These are phyloP conservation scores for Hymenoscyphus infarciens DNA, from an alignment of 2,329 filamentous ascomycete genomes.

Conservation along the genomic window DNA sequence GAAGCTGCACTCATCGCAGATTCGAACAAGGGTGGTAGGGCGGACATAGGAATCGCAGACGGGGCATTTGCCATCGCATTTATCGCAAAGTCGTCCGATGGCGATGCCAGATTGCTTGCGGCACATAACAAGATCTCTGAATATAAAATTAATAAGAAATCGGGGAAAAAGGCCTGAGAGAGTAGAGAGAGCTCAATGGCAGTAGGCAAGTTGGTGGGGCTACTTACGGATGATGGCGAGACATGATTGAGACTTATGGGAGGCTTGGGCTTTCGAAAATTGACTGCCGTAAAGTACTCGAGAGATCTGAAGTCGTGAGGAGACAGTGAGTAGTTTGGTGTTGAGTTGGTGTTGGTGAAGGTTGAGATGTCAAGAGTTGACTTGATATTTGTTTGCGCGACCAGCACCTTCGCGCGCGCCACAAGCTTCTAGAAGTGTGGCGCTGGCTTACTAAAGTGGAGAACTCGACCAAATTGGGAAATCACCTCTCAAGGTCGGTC, in stretches of 20 bases:
- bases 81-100: slow-evolving; percentile 98
- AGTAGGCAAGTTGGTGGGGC: neutral
- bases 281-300: neutral
- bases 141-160: slow-evolving; percentile 15
- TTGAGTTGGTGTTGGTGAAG: neutral
- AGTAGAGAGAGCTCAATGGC: neutral
- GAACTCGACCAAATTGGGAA: slow-evolving; percentile 7
- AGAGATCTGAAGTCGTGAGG: neutral
- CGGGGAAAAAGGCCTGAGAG: slow-evolving; percentile 10
- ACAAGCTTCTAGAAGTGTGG: slow-evolving; percentile 5
- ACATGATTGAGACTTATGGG: slow-evolving; percentile 23
- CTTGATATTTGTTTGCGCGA: neutral
- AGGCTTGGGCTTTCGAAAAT: neutral
- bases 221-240: slow-evolving; percentile 63
- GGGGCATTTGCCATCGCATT: slow-evolving; percentile 99
- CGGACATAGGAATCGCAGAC: slow-evolving; percentile 99
- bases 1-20: slow-evolving; percentile 99
- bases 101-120: slow-evolving; percentile 97
- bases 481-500: neutral
- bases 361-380: neutral
- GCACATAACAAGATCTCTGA: slow-evolving; percentile 96
- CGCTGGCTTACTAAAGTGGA: neutral
- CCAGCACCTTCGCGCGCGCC: neutral
- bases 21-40: slow-evolving; percentile 92
- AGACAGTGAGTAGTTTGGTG: neutral